Base-by-base conservation (phyloP, 345 rosid species). In the Melastoma malabathricum region DNA sequence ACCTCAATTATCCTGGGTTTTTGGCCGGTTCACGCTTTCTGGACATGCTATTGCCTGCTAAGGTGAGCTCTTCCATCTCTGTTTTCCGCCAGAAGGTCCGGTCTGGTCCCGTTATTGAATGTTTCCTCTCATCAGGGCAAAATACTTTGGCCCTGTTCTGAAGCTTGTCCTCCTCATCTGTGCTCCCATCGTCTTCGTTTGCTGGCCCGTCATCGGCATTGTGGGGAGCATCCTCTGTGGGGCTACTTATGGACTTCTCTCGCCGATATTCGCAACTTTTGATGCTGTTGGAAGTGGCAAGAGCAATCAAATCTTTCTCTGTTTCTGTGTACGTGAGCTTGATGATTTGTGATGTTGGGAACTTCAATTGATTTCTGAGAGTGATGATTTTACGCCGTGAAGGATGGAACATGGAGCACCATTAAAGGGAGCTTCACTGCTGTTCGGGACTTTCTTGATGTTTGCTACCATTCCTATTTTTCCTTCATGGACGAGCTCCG, bases 281-380 rank as follows among this genome's bases (percentile, higher is more conserved):
- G 89, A 81, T 68, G 98, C 93, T 25, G 82, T 92, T 59, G 96
- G 95, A 43, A 85, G 74, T 64, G 96, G 93, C 66, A 92, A 92
- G 63, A 65, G 73, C 43, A 59, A 79, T 52, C 59, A 63, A 38
- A 44, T 87, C 51, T 64, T 65, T 63, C 95, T 77, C 71, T 87
- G 93, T 69, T 87, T 87, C 55, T 80, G 72, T 55, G 98, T 87
- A 82, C 59, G 96, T 54, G 54, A 23, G 39, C 43, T 15, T 13
- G 23, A 43, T 44, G 58, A 17, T 44, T 55, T 43, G 48, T 27
- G 44, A 3, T 23, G 41, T 12, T 34, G 41, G 41, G 9, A 12
- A 55, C 15, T 52, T 43, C 5, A 54, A 48, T 10, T n/a, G 23
- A 55, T 47, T 18, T 9, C 13, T 60, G 22, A 5, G 47, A 51